Percentiles rank a stretch among this genome's conserved stretches.
Conservation (phyloP, 305 asterid species). For the Fraxinus dipetala region DNA sequence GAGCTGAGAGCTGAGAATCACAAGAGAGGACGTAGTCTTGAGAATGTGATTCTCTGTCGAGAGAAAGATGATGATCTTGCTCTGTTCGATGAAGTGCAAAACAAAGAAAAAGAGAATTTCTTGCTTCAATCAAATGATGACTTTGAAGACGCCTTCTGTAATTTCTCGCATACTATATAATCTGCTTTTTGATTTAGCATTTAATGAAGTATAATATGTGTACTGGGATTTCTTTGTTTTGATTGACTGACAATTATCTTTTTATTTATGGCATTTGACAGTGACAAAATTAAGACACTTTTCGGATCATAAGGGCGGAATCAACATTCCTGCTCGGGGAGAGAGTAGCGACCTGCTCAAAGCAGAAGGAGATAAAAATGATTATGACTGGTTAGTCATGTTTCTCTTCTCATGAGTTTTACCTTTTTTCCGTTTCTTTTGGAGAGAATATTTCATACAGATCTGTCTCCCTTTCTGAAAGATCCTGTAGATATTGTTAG, state of each 20-base stretch:
- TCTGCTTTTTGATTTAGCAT: slow-evolving; percentile 19
- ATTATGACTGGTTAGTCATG: slow-evolving; percentile 80
- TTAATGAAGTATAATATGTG: slow-evolving; percentile 13
- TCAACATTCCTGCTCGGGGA: slow-evolving; percentile 79
- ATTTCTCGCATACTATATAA: slow-evolving; percentile 27
- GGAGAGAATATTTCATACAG: not conserved
- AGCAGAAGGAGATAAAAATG: slow-evolving; percentile 86
- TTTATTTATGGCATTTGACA: slow-evolving; percentile 41
- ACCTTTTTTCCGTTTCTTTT: slow-evolving; percentile 11
- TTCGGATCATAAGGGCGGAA: slow-evolving; percentile 64
- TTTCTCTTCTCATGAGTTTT: slow-evolving; percentile 1
- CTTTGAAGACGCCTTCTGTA: slow-evolving; percentile 70
- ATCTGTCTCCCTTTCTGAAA: not conserved
- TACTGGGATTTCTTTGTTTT: slow-evolving; percentile 13
- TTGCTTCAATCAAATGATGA: slow-evolving; percentile 74
- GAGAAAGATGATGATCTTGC: slow-evolving; percentile 90
- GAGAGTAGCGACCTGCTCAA: slow-evolving; percentile 88
- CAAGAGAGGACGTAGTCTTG: slow-evolving; percentile 86
- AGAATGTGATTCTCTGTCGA: slow-evolving; percentile 51
- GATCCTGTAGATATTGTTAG: slow-evolving; percentile 14
- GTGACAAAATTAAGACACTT: slow-evolving; percentile 62
- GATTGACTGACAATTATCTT: slow-evolving; percentile 29
- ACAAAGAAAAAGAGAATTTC: slow-evolving; percentile 72
- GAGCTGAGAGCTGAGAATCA: slow-evolving; percentile 70
- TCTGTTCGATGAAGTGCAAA: slow-evolving; percentile 86